Conservation (phyloP, 2,329 filamentous ascomycete genomes). For the Nemania diffusa region DNA sequence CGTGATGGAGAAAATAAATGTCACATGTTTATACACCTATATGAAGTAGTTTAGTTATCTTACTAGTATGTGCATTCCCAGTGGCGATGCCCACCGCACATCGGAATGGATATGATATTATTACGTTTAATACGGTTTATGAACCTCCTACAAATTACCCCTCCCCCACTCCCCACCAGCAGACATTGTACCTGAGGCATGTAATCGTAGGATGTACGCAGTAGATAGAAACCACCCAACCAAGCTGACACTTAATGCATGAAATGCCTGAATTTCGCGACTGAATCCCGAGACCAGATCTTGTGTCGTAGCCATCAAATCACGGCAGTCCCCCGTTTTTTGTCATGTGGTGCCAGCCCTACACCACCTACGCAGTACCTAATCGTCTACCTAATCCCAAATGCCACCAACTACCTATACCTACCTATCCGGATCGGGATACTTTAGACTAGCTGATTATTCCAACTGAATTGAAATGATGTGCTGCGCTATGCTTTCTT, state of each 20-base stretch:
- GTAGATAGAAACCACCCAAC: too few species aligned
- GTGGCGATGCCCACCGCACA: not conserved
- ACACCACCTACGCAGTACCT: not conserved
- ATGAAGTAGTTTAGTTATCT: not conserved
- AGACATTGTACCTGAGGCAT: too few species aligned
- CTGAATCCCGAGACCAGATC: slow-evolving; percentile 36
- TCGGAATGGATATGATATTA: not conserved
- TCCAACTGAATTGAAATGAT: too few species aligned
- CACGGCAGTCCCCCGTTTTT: not conserved
- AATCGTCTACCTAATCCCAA: not conserved
- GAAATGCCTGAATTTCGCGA: slow-evolving; percentile 13
- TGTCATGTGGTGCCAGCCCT: slow-evolving; percentile 8
- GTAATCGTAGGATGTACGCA: not conserved
- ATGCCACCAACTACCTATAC: not conserved
- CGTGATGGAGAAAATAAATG: slow-evolving; percentile 5
- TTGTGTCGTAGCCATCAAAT: slow-evolving; percentile 30
- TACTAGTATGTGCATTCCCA: not conserved
- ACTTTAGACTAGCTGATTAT: too few species aligned
- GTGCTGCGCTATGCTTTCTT: too few species aligned
- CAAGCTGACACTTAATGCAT: too few species aligned
- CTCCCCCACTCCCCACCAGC: too few species aligned
- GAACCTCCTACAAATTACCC: not conserved
- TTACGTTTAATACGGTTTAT: slow-evolving; percentile 28
- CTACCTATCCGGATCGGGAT: too few species aligned
- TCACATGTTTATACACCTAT: not conserved